These are phyloP conservation scores for Geotrichum restrictum DNA, from an alignment of 1,139 yeast species.

Conservation along the genomic window DNA sequence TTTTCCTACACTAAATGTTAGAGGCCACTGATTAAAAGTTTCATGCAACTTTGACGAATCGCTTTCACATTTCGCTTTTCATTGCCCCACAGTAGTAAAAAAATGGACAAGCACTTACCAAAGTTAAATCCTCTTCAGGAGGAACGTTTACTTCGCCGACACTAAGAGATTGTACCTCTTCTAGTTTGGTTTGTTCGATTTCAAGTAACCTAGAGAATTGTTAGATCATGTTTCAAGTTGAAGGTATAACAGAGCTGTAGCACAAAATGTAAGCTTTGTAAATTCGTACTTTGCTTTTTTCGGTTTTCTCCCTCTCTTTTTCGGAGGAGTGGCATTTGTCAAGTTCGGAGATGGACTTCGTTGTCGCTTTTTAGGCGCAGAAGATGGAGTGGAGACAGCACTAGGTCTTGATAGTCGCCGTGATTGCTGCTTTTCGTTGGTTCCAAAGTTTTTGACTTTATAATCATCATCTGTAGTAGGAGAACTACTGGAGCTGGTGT, in stretches of 20 bases:
- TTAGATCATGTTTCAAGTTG: too few species aligned
- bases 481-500: not conserved
- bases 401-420: not conserved
- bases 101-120: not conserved
- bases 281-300: not conserved
- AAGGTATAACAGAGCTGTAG: too few species aligned
- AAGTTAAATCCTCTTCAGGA: not conserved
- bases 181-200: too few species aligned
- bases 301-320: slow-evolving; percentile 1
- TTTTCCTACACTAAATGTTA: slow-evolving; percentile 39
- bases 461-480: not conserved
- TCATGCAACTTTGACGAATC: too few species aligned
- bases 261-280: not conserved
- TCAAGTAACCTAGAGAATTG: too few species aligned
- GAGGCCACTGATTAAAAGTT: not conserved
- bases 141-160: not conserved
- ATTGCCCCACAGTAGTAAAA: not conserved
- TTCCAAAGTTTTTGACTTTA: not conserved
- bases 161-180: not conserved
- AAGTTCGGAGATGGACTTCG: not conserved
- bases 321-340: not conserved
- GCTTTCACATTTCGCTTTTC: too few species aligned
- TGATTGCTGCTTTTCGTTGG: not conserved
- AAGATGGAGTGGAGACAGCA: not conserved
- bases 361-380: not conserved